A percentile compares a stretch with the other conserved stretches of the same genome.
phyloP scores from a whole-genome alignment of 306 rosid species.

The Prosopis cineraria region DNA sequence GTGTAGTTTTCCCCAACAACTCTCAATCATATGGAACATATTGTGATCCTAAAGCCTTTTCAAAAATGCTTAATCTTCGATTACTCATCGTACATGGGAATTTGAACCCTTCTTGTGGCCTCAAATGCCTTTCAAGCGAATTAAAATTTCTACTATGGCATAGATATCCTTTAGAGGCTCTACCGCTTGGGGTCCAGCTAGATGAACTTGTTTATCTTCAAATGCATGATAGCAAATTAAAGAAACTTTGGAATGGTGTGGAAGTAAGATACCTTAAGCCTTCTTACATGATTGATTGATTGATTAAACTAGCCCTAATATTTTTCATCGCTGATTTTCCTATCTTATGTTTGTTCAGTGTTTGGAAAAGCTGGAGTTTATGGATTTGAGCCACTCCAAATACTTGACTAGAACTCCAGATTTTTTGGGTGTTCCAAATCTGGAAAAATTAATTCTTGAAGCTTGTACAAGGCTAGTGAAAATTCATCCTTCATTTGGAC shows the following conservation, averaged over 20 bases:
- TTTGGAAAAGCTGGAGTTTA: background rate
- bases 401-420: background rate
- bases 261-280: background rate
- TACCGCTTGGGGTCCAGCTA: background rate
- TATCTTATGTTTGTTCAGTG: background rate
- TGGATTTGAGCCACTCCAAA: background rate
- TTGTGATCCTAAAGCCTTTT: no score
- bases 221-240: background rate
- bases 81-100: slow-evolving; percentile 14
- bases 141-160: background rate
- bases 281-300: background rate
- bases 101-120: background rate
- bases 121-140: background rate
- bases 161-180: background rate
- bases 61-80: slow-evolving; percentile 13
- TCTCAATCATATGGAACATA: background rate
- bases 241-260: no score
- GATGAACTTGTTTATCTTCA: background rate
- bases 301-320: background rate
- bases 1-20: background rate
- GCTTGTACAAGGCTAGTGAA: background rate
- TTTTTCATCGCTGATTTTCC: background rate
- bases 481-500: background rate
- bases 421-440: background rate
- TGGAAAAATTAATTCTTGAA: background rate